These are phyloP conservation scores for Xylaria intraflava DNA, from an alignment of 495 filamentous ascomycete genomes.

Conservation along the genomic window DNA sequence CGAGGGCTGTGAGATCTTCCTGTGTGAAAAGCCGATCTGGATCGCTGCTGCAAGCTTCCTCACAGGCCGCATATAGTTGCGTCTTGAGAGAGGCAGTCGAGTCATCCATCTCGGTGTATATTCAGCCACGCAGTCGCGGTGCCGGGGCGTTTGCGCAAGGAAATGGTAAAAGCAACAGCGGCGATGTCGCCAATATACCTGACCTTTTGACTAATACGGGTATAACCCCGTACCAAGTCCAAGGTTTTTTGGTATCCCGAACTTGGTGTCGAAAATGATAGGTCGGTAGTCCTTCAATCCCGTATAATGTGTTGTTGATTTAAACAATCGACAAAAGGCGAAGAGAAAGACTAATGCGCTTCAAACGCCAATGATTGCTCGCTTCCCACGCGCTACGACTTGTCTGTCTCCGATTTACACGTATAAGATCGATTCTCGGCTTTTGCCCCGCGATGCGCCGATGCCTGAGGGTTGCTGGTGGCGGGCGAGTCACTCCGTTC, in stretches of 20 bases:
- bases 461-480: too few relatives aligned
- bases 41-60: slow-evolving; percentile 24
- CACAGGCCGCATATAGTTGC: slow-evolving; percentile 23
- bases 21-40: slow-evolving; percentile 57
- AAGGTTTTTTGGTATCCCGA: too few relatives aligned
- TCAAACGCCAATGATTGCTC: too few relatives aligned
- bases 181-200: not conserved
- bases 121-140: not conserved
- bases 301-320: too few relatives aligned
- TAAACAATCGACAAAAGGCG: too few relatives aligned
- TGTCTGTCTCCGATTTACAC: not conserved
- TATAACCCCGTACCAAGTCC: too few relatives aligned
- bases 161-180: slow-evolving; percentile 18
- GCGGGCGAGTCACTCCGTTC: too few relatives aligned
- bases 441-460: not conserved
- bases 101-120: slow-evolving; percentile 17
- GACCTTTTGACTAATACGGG: too few relatives aligned
- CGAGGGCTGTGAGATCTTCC: slow-evolving; percentile 55
- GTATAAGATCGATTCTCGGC: not conserved
- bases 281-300: too few relatives aligned
- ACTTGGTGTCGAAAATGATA: too few relatives aligned
- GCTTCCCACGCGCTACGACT: too few relatives aligned
- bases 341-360: too few relatives aligned
- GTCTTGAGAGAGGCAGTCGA: slow-evolving; percentile 17
- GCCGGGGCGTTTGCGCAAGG: slow-evolving; percentile 24